Conservation (phyloP, 2,329 filamentous ascomycete genomes). For the Incumbomyces lentus region DNA sequence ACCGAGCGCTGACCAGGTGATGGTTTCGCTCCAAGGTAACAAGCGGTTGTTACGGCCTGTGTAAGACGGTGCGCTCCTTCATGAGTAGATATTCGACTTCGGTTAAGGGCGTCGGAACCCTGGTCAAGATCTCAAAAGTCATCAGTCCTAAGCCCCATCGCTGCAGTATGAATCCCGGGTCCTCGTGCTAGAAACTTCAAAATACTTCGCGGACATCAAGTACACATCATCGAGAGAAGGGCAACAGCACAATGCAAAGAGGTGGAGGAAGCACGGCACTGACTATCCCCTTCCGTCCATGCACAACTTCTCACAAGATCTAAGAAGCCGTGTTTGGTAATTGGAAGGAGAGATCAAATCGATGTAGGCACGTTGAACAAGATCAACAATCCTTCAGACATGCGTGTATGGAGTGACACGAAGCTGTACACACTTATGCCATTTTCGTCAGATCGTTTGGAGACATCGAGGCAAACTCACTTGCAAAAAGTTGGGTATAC, state of each 20-base stretch:
- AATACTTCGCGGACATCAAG: no score
- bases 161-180: no score
- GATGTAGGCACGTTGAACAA: constrained; percentile 54
- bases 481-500: constrained; percentile 1
- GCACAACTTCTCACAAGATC: constrained; percentile 33
- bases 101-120: no score
- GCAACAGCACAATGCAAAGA: not conserved
- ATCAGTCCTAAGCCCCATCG: no score
- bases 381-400: constrained; percentile 51
- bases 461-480: not conserved
- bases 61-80: no score
- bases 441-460: constrained; percentile 13
- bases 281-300: constrained; percentile 39
- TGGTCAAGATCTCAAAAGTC: no score
- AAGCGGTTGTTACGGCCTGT: no score
- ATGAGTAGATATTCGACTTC: no score
- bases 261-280: constrained; percentile 2
- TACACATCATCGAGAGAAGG: not conserved
- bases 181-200: no score
- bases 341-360: constrained; percentile 31
- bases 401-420: constrained; percentile 47
- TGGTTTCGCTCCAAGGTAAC: no score
- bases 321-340: constrained; percentile 40
- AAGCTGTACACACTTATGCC: constrained; percentile 67
- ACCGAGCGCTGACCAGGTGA: no score